These are phyloP conservation scores for Lepiota brunneoincarnata DNA, from an alignment of 768 basidiomycete genomes.

Conservation along the genomic window DNA sequence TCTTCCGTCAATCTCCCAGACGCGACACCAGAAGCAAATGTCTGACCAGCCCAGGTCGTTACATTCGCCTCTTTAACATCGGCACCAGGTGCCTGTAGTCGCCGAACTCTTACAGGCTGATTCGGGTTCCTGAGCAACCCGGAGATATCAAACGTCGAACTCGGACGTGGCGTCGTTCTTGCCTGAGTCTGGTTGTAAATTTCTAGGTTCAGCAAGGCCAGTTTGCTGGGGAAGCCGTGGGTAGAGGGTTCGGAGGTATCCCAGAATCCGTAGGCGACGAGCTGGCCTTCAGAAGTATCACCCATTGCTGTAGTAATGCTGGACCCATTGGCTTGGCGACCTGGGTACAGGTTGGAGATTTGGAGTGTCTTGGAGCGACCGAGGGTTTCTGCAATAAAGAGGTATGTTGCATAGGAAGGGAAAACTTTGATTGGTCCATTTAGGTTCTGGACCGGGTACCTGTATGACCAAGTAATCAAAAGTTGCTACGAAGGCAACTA, in stretches of 20 bases:
- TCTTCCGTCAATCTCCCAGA: slow-evolving; percentile 38
- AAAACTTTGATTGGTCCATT: slow-evolving; percentile 51
- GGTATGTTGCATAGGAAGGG: slow-evolving; percentile 51
- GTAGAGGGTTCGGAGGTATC: slow-evolving; percentile 25
- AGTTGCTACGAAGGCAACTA: neutral
- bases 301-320: slow-evolving; percentile 49
- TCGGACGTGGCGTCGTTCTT: slow-evolving; percentile 31
- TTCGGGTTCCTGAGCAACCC: slow-evolving; percentile 28
- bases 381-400: slow-evolving; percentile 48
- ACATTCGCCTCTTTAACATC: slow-evolving; percentile 40
- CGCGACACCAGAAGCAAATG: slow-evolving; percentile 39
- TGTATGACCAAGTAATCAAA: slow-evolving; percentile 14
- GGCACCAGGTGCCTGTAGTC: slow-evolving; percentile 46
- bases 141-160: slow-evolving; percentile 44
- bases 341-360: slow-evolving; percentile 50
- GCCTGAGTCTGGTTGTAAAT: slow-evolving; percentile 48
- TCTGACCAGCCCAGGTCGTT: slow-evolving; percentile 52
- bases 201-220: slow-evolving; percentile 48
- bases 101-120: slow-evolving; percentile 33
- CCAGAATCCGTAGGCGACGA: slow-evolving; percentile 54
- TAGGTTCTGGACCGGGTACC: slow-evolving; percentile 46
- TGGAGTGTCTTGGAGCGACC: slow-evolving; percentile 40
- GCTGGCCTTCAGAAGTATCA: slow-evolving; percentile 43
- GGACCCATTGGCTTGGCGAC: slow-evolving; percentile 49
- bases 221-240: slow-evolving; percentile 37